Percentiles rank a stretch among this genome's conserved stretches.
Conservation (phyloP, 495 filamentous ascomycete genomes). For the Xylaria acuta region DNA sequence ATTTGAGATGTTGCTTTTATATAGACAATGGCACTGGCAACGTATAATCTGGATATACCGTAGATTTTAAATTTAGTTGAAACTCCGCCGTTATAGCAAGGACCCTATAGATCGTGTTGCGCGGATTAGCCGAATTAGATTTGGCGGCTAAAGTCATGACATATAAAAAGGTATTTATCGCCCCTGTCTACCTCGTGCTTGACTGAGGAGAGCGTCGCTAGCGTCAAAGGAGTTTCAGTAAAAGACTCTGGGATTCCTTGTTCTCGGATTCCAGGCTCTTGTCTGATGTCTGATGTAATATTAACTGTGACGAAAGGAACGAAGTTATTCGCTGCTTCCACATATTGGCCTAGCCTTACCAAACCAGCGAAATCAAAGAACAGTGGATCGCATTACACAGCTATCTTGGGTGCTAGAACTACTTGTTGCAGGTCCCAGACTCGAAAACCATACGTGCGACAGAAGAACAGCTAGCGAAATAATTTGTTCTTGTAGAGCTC, state of each 20-base stretch:
- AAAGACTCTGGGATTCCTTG: neutral
- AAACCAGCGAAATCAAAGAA: neutral
- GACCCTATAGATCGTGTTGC: neutral
- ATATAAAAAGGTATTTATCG: neutral
- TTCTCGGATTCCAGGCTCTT: neutral
- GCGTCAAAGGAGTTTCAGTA: neutral
- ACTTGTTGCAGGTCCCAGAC: conserved; percentile 2
- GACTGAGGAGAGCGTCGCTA: neutral
- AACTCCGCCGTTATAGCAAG: conserved; percentile 6
- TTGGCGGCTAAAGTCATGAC: neutral
- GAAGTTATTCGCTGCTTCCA: neutral
- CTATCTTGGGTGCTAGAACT: neutral
- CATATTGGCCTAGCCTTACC: neutral
- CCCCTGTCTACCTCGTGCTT: neutral
- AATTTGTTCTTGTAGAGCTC: too few relatives aligned
- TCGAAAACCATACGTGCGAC: neutral
- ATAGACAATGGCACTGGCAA: neutral
- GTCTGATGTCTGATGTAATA: neutral
- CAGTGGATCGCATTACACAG: neutral
- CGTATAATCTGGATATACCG: neutral
- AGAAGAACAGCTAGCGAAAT: neutral
- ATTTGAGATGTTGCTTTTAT: conserved; percentile 5
- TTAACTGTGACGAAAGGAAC: neutral
- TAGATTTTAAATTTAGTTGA: neutral
- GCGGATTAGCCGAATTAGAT: neutral